Percentiles rank a stretch among this genome's conserved stretches.
phyloP scores from a whole-genome alignment of 2,329 filamentous ascomycete genomes.

The Talaromyces pinophilus region DNA sequence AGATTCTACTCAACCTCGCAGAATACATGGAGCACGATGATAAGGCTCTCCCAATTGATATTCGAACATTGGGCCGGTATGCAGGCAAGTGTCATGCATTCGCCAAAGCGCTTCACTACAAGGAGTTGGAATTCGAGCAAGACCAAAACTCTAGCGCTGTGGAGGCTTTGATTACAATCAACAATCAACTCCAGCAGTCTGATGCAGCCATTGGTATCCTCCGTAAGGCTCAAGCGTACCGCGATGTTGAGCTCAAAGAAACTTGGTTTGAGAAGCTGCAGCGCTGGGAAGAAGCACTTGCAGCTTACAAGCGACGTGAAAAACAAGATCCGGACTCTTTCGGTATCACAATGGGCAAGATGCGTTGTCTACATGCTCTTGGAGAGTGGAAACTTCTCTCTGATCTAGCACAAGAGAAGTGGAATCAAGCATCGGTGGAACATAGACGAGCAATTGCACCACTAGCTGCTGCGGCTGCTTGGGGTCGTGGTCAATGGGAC shows the following conservation, averaged over 20 bases:
- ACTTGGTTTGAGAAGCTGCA: slow-evolving; percentile 99
- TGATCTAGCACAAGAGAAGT: slow-evolving; percentile 84
- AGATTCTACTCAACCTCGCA: slow-evolving; percentile 89
- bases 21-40: slow-evolving; percentile 99
- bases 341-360: slow-evolving; percentile 98
- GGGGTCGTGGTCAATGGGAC: slow-evolving; percentile 96
- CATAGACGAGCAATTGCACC: slow-evolving; percentile 89
- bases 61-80: slow-evolving; percentile 88
- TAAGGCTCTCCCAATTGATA: slow-evolving; percentile 96
- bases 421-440: slow-evolving; percentile 84
- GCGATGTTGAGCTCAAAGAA: slow-evolving; percentile 93
- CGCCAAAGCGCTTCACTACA: slow-evolving; percentile 97
- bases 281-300: slow-evolving; percentile 94
- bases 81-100: slow-evolving; percentile 97
- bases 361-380: slow-evolving; percentile 94
- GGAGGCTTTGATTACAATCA: slow-evolving; percentile 97
- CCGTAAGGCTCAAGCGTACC: slow-evolving; percentile 91
- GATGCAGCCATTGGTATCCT: slow-evolving; percentile 98
- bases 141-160: slow-evolving; percentile 95
- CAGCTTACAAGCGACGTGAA: slow-evolving; percentile 87
- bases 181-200: slow-evolving; percentile 97
- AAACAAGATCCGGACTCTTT: slow-evolving; percentile 73
- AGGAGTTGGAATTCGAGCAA: slow-evolving; percentile 96
- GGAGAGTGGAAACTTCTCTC: slow-evolving; percentile 97
- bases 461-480: slow-evolving; percentile 90